phyloP scores from a whole-genome alignment of 169 alveolate genomes.

The Cryptosporidium felis region DNA sequence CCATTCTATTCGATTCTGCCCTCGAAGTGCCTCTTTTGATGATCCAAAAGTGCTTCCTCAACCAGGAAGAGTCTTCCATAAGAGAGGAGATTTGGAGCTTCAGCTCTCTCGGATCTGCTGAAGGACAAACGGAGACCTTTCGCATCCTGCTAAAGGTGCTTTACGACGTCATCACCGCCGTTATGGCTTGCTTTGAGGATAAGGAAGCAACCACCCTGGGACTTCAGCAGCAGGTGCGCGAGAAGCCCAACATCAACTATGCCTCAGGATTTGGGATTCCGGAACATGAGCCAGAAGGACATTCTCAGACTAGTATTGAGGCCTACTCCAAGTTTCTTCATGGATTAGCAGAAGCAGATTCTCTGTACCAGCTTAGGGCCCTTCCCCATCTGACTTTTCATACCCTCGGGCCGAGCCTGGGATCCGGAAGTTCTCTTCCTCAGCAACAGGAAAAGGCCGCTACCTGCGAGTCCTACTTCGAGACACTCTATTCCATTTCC shows the following conservation, averaged over 20 bases:
- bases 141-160: neutral
- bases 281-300: neutral
- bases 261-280: neutral
- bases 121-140: neutral
- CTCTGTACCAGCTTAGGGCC: conserved; percentile 7
- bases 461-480: conserved; percentile 30
- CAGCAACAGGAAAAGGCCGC: neutral
- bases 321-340: neutral
- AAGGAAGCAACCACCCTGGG: neutral
- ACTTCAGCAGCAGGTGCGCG: no score
- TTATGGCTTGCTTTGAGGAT: neutral
- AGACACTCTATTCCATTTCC: conserved; percentile 2
- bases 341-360: conserved; percentile 8
- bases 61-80: conserved; percentile 1
- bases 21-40: conserved; percentile 21
- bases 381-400: conserved; percentile 24
- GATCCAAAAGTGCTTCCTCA: conserved; percentile 29
- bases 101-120: conserved; percentile 2
- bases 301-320: neutral
- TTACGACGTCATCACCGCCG: conserved; percentile 5
- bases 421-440: neutral
- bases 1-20: conserved; percentile 19
- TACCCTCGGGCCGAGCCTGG: no score
- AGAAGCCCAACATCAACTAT: neutral
- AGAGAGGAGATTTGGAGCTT: conserved; percentile 37